These are phyloP conservation scores for Candida wancherniae DNA, from an alignment of 805 yeast species.

Conservation along the genomic window DNA sequence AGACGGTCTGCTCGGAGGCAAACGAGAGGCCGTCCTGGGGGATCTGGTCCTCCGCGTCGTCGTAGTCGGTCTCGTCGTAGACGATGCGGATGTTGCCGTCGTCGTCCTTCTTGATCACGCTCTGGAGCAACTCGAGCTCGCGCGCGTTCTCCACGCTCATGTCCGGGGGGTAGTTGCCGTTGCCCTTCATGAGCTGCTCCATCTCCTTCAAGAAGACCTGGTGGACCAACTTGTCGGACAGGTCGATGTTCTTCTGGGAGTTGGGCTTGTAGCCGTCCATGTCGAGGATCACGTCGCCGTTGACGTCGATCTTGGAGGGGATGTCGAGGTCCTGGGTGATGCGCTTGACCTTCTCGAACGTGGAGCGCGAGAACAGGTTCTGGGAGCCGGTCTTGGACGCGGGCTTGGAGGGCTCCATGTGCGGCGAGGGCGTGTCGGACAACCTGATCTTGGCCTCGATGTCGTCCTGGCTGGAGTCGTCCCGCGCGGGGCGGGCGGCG, in stretches of 20 bases:
- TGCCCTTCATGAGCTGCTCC: slow-evolving; percentile 19
- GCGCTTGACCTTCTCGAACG: slow-evolving; percentile 55
- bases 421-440: slow-evolving; percentile 16
- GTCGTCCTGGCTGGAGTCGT: slow-evolving; percentile 12
- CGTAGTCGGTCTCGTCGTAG: slow-evolving; percentile 17
- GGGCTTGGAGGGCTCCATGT: slow-evolving; percentile 13
- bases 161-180: slow-evolving; percentile 10
- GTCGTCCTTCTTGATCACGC: slow-evolving; percentile 47
- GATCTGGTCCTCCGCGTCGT: slow-evolving; percentile 5
- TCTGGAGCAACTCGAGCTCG: slow-evolving; percentile 31
- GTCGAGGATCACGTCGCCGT: slow-evolving; percentile 87
- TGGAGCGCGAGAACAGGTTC: slow-evolving; percentile 19
- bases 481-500: slow-evolving; percentile 3
- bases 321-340: slow-evolving; percentile 71
- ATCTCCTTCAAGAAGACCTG: slow-evolving; percentile 75
- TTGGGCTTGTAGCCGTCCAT: slow-evolving; percentile 95
- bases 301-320: slow-evolving; percentile 80
- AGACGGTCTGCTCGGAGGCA: slow-evolving; percentile 5
- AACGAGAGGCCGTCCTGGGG: slow-evolving; percentile 7
- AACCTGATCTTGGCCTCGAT: slow-evolving; percentile 28
- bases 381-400: slow-evolving; percentile 15
- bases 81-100: slow-evolving; percentile 64
- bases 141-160: slow-evolving; percentile 15
- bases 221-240: slow-evolving; percentile 70
- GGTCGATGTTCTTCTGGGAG: slow-evolving; percentile 62